A percentile compares a stretch with the other conserved stretches of the same genome.
Conservation (phyloP, 441 rosid species). For the Biscutella laevigata region DNA sequence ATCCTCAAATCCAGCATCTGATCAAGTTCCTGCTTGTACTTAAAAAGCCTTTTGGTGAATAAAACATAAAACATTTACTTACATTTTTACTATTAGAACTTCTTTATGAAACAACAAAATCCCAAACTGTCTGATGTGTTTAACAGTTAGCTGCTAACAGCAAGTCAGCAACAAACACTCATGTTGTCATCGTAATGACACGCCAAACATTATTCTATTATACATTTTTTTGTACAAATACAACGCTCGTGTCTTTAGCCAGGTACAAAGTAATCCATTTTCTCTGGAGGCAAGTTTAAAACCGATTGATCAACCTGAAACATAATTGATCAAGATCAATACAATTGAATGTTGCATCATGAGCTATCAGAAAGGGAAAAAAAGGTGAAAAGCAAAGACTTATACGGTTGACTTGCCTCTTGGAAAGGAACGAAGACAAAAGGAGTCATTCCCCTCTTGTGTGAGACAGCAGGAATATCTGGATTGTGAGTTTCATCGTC, state of each 20-base stretch:
- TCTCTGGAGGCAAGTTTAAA: slow-evolving; percentile 77
- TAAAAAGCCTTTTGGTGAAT: not conserved
- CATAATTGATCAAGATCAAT: not conserved
- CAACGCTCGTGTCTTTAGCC: slow-evolving; percentile 32
- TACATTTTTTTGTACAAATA: slow-evolving; percentile 23
- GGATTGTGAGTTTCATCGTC: slow-evolving; percentile 80
- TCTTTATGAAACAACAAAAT: slow-evolving; percentile 11
- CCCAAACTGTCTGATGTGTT: not conserved
- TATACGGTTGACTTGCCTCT: slow-evolving; percentile 38
- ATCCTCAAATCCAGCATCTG: slow-evolving; percentile 34
- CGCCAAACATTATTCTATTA: slow-evolving; percentile 3
- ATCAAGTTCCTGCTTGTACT: not conserved
- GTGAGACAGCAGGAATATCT: slow-evolving; percentile 68
- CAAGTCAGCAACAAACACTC: slow-evolving; percentile 15
- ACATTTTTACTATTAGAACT: slow-evolving; percentile 4
- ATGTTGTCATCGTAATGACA: not conserved
- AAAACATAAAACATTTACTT: not conserved
- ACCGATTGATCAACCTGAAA: slow-evolving; percentile 73
- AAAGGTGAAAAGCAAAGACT: not conserved
- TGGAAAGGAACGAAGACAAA: slow-evolving; percentile 83
- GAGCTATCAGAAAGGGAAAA: too few species aligned
- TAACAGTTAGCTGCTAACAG: not conserved
- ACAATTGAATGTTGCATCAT: too few species aligned
- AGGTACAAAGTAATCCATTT: slow-evolving; percentile 87
- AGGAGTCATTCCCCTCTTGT: slow-evolving; percentile 78